These are phyloP conservation scores for Schwanniomyces occidentalis DNA, from an alignment of 805 yeast genomes.

Conservation along the genomic window DNA sequence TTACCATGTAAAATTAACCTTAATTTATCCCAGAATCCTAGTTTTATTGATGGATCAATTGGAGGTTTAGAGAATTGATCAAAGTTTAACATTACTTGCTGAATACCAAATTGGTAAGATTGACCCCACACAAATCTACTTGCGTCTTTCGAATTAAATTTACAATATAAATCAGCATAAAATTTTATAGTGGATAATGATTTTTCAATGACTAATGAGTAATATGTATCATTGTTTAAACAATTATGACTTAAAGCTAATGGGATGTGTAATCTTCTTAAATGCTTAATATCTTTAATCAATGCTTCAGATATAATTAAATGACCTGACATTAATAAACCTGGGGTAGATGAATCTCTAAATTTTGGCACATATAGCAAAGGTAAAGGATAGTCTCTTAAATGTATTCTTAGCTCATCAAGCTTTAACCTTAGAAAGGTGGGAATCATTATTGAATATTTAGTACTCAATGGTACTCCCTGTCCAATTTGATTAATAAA, in stretches of 20 bases:
- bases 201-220: constrained; percentile 65
- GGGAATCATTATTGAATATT: constrained; percentile 71
- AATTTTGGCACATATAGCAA: constrained; percentile 66
- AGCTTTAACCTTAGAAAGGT: constrained; percentile 54
- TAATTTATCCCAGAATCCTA: constrained; percentile 93
- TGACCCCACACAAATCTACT: constrained; percentile 82
- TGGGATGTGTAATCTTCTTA: constrained; percentile 64
- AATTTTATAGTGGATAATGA: constrained; percentile 76
- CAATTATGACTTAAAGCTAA: constrained; percentile 4
- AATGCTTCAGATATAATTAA: constrained; percentile 69
- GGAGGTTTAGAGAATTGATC: constrained; percentile 91
- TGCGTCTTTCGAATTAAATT: constrained; percentile 54
- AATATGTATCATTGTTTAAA: constrained; percentile 26
- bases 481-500: constrained; percentile 75
- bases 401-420: constrained; percentile 63
- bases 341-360: constrained; percentile 16
- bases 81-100: constrained; percentile 72
- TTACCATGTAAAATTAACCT: constrained; percentile 76
- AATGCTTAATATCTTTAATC: constrained; percentile 47
- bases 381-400: constrained; percentile 88
- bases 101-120: constrained; percentile 80
- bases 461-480: constrained; percentile 72
- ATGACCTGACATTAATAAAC: constrained; percentile 54
- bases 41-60: constrained; percentile 75
- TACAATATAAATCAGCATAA: constrained; percentile 59